Conservation (phyloP, 805 yeast species). For the Saturnispora kantuleensis region DNA sequence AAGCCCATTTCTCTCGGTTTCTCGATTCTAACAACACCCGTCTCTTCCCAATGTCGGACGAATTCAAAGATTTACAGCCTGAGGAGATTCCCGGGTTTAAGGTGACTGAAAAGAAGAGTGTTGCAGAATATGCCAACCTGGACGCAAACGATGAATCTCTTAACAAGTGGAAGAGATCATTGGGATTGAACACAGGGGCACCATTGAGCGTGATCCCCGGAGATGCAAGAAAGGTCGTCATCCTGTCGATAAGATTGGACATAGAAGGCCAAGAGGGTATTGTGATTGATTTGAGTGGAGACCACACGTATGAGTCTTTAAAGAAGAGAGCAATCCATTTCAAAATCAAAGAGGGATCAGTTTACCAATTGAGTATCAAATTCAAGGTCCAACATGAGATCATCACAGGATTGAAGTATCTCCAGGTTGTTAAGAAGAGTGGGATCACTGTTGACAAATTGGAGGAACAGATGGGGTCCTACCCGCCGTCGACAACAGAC, state of each 20-base stretch:
- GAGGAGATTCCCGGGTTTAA: slow-evolving; percentile 57
- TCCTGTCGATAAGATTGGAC: slow-evolving; percentile 61
- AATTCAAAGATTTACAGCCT: slow-evolving; percentile 47
- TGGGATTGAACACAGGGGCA: slow-evolving; percentile 57
- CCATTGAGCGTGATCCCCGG: slow-evolving; percentile 58
- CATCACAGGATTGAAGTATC: slow-evolving; percentile 80
- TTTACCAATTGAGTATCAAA: slow-evolving; percentile 60
- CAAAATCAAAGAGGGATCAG: slow-evolving; percentile 67
- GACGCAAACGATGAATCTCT: slow-evolving; percentile 89
- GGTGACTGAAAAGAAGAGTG: slow-evolving; percentile 62
- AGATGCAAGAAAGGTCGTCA: slow-evolving; percentile 69
- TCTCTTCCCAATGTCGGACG: slow-evolving; percentile 10
- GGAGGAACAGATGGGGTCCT: slow-evolving; percentile 85
- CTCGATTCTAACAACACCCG: too few species aligned
- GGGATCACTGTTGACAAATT: slow-evolving; percentile 81
- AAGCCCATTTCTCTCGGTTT: too few species aligned
- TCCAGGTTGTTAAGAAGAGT: slow-evolving; percentile 75
- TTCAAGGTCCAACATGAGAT: slow-evolving; percentile 78
- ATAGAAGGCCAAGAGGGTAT: slow-evolving; percentile 64
- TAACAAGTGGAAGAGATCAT: slow-evolving; percentile 83
- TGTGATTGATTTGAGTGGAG: slow-evolving; percentile 52
- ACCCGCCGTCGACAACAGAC: slow-evolving; percentile 76
- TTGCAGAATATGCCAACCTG: slow-evolving; percentile 70
- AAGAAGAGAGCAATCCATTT: slow-evolving; percentile 49
- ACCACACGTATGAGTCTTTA: slow-evolving; percentile 46